Evolutionary conservation across 2,329 filamentous ascomycete species (phyloP), one percentile per base, ranked within the genome.

Genomic region (Mollisiaceae sp.): DNA sequence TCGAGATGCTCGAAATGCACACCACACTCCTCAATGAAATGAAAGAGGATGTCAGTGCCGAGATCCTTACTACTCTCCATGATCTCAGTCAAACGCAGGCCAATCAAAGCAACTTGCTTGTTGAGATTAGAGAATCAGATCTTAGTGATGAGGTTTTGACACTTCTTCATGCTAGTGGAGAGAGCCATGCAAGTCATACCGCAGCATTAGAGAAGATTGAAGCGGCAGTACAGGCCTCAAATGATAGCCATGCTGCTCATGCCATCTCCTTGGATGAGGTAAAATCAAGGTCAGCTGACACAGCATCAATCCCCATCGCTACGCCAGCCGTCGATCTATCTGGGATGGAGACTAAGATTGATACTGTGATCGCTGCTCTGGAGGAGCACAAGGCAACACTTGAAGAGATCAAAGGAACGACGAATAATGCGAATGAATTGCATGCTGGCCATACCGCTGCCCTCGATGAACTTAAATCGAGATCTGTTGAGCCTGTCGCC

Each of bases 141-240:
- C 69, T 76, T 1, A 73, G 70, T 61, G 73, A 72, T 36, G 74
- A 76, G 54, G 73, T 76, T 43, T 67, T 76, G 55, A 76, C 74
- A 20, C 65, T 72, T 3, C 56, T 76, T 2, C 74, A 76, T 65
- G 60, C 69, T 11, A 68, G 67, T 12, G 68, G 67, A 38, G 73
- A 74, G 4, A 67, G 70, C 22, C 71, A 74, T 64, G 43, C 62
- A 20, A 59, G 32, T 15, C 64, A 71, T 60, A 43, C 63, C 12
- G 59, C 65, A 12, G 60, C 65, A 12, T 62, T 74, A 24, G 63
- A 54, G 2, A 58, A 67, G 38, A 55, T 74, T 12, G 64, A 71
- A 18, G 60, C 58, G 20, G 69, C 64, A 35, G 64, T 72, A 4
- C 43, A 68, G 38, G 59, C 66, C 8, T 67, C 64, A 9, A 66